A percentile compares a stretch with the other conserved stretches of the same genome.
Evolutionary conservation across 116 monocot genomes (phyloP).

Genomic region (Posidonia oceanica): DNA sequence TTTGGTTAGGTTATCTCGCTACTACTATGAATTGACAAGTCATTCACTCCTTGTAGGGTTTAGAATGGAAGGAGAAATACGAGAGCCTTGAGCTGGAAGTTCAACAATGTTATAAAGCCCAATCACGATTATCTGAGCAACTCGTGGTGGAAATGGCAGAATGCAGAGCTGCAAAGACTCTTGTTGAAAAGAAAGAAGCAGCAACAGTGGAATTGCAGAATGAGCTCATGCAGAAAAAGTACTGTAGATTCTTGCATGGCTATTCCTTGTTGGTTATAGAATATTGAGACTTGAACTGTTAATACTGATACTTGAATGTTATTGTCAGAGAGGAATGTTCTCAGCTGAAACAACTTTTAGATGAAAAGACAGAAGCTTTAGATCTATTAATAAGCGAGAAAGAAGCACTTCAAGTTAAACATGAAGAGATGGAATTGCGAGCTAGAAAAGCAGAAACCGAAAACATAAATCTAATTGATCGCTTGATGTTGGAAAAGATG

Average conservation of each 20-base stretch:
- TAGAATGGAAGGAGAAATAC: slow-evolving; percentile 94
- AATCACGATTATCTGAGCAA: slow-evolving; percentile 74
- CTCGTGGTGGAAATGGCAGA: slow-evolving; percentile 82
- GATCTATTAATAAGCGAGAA: slow-evolving; percentile 60
- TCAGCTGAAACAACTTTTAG: slow-evolving; percentile 44
- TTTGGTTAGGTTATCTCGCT: background rate
- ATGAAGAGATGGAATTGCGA: slow-evolving; percentile 40
- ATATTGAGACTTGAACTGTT: background rate
- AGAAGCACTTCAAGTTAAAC: slow-evolving; percentile 49
- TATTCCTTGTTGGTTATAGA: background rate
- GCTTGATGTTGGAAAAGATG: slow-evolving; percentile 97
- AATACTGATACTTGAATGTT: background rate
- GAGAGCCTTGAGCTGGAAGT: slow-evolving; percentile 82
- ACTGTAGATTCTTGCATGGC: background rate
- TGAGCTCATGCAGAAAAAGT: slow-evolving; percentile 62
- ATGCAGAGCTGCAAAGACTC: slow-evolving; percentile 51
- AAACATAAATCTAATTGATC: slow-evolving; percentile 71
- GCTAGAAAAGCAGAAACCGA: slow-evolving; percentile 51
- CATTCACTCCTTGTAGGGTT: slow-evolving; percentile 35
- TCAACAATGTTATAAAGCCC: slow-evolving; percentile 93
- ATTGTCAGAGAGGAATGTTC: slow-evolving; percentile 68
- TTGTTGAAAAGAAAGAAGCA: slow-evolving; percentile 54
- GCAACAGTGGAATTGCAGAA: slow-evolving; percentile 34
- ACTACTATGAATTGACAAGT: background rate
- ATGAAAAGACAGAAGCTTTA: slow-evolving; percentile 64